Evolutionary conservation across 192 early-diverging fungal species (phyloP).

Genomic region (Rhizophagus prolifer): DNA sequence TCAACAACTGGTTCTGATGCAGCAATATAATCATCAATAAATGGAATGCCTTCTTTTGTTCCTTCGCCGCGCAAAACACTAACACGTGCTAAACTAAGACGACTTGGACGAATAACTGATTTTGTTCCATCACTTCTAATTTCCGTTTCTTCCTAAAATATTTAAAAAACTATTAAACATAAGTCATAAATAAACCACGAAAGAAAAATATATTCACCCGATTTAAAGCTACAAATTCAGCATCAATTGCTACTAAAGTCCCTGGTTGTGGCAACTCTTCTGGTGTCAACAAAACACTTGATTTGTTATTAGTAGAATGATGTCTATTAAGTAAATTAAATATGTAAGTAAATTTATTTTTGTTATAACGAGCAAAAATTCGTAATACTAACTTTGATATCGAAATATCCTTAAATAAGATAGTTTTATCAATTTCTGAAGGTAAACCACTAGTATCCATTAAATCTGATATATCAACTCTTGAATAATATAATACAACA

Average conservation of each 20-base stretch:
- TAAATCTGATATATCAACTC: slow-evolving; percentile 52
- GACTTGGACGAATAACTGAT: slow-evolving; percentile 75
- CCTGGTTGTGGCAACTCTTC: slow-evolving; percentile 68
- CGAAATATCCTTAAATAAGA: slow-evolving; percentile 58
- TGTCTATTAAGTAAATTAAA: background rate
- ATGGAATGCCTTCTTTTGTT: slow-evolving; percentile 70
- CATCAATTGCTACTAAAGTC: slow-evolving; percentile 83
- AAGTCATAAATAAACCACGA: background rate
- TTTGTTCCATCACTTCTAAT: slow-evolving; percentile 91
- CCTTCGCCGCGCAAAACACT: slow-evolving; percentile 84
- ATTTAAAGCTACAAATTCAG: slow-evolving; percentile 90
- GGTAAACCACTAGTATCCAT: slow-evolving; percentile 49
- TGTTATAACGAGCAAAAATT: background rate
- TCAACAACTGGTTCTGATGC: slow-evolving; percentile 85
- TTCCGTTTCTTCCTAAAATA: slow-evolving; percentile 76
- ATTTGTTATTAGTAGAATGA: slow-evolving; percentile 14
- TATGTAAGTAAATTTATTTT: background rate
- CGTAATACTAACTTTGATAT: slow-evolving; percentile 55
- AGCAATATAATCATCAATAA: slow-evolving; percentile 96
- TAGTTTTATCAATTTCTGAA: slow-evolving; percentile 43
- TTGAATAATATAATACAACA: slow-evolving; percentile 66
- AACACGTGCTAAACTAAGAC: slow-evolving; percentile 84
- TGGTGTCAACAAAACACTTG: slow-evolving; percentile 49
- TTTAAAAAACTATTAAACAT: too few relatives aligned
- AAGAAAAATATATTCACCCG: slow-evolving; percentile 36